These are phyloP conservation scores for Pythium scleroteichum DNA, from an alignment of 352 stramenopile species.

Conservation along the genomic window DNA sequence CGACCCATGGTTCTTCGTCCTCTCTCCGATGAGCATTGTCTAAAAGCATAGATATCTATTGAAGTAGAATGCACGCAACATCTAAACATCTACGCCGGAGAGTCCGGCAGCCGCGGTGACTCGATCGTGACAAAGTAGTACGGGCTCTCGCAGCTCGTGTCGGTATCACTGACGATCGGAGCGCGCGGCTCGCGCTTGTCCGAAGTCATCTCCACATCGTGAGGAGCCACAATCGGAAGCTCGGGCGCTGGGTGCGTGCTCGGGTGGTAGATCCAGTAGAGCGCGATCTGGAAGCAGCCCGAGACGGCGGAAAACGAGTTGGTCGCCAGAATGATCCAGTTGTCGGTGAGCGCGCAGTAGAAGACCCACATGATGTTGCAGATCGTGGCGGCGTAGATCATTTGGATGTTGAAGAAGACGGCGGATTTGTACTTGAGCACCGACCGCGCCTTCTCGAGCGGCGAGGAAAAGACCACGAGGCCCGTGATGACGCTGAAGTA, in stretches of 20 bases:
- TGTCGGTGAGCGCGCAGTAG: conserved; percentile 40
- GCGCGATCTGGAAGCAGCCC: conserved; percentile 35
- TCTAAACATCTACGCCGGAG: no score
- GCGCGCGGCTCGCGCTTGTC: not conserved
- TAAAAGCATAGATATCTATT: no score
- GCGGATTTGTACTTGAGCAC: conserved; percentile 52
- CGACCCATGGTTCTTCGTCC: no score
- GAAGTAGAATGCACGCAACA: no score
- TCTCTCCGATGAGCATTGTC: no score
- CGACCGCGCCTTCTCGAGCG: conserved; percentile 50
- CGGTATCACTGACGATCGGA: not conserved
- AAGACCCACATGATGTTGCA: conserved; percentile 43
- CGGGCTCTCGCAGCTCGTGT: not conserved
- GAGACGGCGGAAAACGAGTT: conserved; percentile 46
- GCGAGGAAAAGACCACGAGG: conserved; percentile 55
- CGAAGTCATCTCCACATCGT: not conserved
- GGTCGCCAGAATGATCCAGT: conserved; percentile 56
- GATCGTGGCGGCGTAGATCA: conserved; percentile 40
- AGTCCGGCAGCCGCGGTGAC: not conserved
- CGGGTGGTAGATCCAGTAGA: conserved; percentile 54
- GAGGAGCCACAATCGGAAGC: not conserved
- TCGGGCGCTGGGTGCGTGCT: conserved; percentile 33
- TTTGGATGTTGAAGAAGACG: conserved; percentile 54
- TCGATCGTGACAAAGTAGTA: conserved; percentile 1
- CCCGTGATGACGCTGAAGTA: conserved; percentile 46